Percentiles rank a stretch among this genome's conserved stretches.
Conservation (phyloP, 208 protist species). For the Leishmania lainsoni region DNA sequence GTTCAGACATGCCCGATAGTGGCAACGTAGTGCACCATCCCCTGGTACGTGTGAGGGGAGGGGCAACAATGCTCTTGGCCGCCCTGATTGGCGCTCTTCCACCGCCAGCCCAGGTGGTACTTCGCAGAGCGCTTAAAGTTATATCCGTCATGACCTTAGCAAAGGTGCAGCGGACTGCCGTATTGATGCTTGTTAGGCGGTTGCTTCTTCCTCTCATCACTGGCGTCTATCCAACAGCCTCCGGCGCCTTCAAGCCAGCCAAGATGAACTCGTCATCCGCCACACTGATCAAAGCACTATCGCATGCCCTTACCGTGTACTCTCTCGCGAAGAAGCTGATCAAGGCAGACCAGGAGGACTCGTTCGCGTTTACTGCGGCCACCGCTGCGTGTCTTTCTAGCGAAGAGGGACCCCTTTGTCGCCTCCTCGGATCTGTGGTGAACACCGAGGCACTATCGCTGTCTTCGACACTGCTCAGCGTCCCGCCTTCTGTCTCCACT, state of each 20-base stretch:
- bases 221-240: neutral
- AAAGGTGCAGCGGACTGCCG: slow-evolving; percentile 7
- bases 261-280: neutral
- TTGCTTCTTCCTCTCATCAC: slow-evolving; percentile 16
- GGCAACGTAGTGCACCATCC: slow-evolving; percentile 4
- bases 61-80: slow-evolving; percentile 23
- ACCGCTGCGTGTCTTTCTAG: neutral
- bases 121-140: slow-evolving; percentile 10
- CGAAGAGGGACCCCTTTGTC: slow-evolving; percentile 9
- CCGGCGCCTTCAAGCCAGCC: neutral
- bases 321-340: neutral
- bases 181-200: neutral
- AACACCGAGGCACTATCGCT: neutral
- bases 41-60: slow-evolving; percentile 27
- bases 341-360: neutral
- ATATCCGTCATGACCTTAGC: slow-evolving; percentile 1
- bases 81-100: slow-evolving; percentile 28
- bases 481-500: neutral
- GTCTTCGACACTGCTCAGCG: slow-evolving; percentile 1
- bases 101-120: slow-evolving; percentile 4
- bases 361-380: neutral
- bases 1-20: slow-evolving; percentile 1
- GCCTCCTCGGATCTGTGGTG: neutral
- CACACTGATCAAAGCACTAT: neutral
- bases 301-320: neutral